phyloP scores from a whole-genome alignment of 108 stramenopile genomes.

The Skeletonema costatum region DNA sequence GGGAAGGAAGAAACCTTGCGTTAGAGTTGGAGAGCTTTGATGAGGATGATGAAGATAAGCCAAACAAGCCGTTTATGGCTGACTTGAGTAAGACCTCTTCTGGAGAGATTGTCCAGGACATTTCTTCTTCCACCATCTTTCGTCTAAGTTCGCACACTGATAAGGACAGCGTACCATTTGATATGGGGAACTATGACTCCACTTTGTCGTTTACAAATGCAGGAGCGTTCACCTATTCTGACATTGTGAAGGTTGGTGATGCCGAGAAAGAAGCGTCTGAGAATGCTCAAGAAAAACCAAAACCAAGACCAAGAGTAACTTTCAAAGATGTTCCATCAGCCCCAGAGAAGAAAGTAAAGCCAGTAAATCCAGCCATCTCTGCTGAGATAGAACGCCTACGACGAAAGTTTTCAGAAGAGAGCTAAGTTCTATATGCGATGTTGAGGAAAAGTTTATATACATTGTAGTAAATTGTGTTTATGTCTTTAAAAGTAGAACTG shows the following conservation, averaged over 20 bases:
- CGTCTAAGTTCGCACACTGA: background rate
- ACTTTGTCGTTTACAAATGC: background rate
- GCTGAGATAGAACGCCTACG: background rate
- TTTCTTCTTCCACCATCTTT: background rate
- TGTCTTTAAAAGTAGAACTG: background rate
- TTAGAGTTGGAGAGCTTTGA: slow-evolving; percentile 31
- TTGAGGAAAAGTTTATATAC: background rate
- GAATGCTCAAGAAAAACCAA: background rate
- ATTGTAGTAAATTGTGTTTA: background rate
- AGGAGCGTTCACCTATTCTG: background rate
- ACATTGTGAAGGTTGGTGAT: background rate
- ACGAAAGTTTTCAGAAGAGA: background rate
- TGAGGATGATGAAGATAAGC: slow-evolving; percentile 4
- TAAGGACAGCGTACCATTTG: background rate
- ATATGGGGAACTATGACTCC: background rate
- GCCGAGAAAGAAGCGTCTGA: background rate
- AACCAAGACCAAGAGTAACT: background rate
- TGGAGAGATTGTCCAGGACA: background rate
- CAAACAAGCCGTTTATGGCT: slow-evolving; percentile 1
- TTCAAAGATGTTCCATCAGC: background rate
- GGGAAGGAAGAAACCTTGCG: slow-evolving; percentile 13
- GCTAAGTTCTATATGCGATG: background rate
- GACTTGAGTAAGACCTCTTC: background rate
- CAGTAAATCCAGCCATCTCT: background rate
- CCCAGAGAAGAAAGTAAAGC: background rate